Base-by-base conservation (phyloP, 768 basidiomycete species). In the Boletus rufocinnamomeus region DNA sequence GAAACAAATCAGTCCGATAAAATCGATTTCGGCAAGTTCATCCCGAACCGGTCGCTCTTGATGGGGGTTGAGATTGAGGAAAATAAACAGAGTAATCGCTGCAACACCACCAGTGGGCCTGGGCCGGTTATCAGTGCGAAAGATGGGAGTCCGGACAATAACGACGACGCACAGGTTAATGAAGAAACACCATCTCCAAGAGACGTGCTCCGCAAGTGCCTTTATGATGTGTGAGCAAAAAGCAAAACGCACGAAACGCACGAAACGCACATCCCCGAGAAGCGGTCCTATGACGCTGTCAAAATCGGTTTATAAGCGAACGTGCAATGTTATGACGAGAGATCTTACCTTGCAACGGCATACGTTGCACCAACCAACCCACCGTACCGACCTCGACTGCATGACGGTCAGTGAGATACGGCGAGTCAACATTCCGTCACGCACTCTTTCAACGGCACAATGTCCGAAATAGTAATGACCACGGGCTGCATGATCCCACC, bases 161-260 rank as follows among this genome's bases (percentile, higher is more conserved):
- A 5, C 38, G 0, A 21, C 9, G n/a, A 60, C 83, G 56, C 67
- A 87, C 87, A 91, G 64, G 63, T 89, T 90, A 63, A 91, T 86
- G 68, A 84, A 89, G 72, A 91, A 91, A 68, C 87, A 89, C 91
- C 91, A 93, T 75, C 91, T 74, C 91, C 91, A 93, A 1, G 84
- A 79, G 19, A 85, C 85, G 66, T 89, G 86, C 66, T 91, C 84
- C 0, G 89, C 83, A 57, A 93, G 83, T 14, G 74, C 85, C 87
- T 60, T 48, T n/a, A 16, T 16, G 27, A 45, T 28, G 30, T 19
- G 9, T 55, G 55, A 56, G 60, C 40, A 59, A 58, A 54, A 47
- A 44, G 6, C 4, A 32, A 43, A 37, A 50, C 9, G 0, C 21
- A 32, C 2, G 2, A 37, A 45, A 40, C 6, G 16, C 23, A 56